Evolutionary conservation across 345 rosid genomes (phyloP).

Genomic region (Gynandropsis gynandra): DNA sequence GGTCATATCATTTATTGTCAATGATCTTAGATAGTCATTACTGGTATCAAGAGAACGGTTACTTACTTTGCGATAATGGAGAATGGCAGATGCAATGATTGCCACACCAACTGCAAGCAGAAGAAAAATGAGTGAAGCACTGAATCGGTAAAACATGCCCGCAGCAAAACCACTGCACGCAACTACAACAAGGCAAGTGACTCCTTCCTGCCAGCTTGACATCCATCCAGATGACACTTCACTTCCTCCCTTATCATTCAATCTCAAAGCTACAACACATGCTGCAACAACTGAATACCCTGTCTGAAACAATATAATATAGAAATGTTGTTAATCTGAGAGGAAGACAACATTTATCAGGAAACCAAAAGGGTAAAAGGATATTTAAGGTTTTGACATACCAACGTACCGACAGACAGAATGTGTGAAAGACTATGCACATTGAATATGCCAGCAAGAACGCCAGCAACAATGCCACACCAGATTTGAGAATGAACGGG

Average conservation of each 20-base stretch:
- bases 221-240: constrained; percentile 42
- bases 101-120: constrained; percentile 45
- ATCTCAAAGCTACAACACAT: constrained; percentile 71
- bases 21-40: too few species aligned
- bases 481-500: constrained; percentile 91
- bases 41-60: too few species aligned
- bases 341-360: constrained; percentile 8
- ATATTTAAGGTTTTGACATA: constrained; percentile 28
- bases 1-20: too few species aligned
- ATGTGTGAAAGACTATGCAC: constrained; percentile 79
- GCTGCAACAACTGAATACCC: constrained; percentile 98
- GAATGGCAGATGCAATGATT: constrained; percentile 47
- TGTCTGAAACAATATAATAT: constrained; percentile 48
- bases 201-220: constrained; percentile 71
- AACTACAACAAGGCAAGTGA: constrained; percentile 53
- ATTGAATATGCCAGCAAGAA: constrained; percentile 76
- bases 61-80: constrained; percentile 65
- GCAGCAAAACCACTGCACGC: constrained; percentile 73
- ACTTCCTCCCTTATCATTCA: constrained; percentile 53
- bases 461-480: constrained; percentile 79
- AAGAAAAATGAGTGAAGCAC: constrained; percentile 44
- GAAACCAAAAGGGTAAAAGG: constrained; percentile 7
- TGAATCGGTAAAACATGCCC: constrained; percentile 57
- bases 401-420: constrained; percentile 95
- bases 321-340: not conserved